Evolutionary conservation across 306 rosid genomes (phyloP).

Genomic region (Prunus mume): DNA sequence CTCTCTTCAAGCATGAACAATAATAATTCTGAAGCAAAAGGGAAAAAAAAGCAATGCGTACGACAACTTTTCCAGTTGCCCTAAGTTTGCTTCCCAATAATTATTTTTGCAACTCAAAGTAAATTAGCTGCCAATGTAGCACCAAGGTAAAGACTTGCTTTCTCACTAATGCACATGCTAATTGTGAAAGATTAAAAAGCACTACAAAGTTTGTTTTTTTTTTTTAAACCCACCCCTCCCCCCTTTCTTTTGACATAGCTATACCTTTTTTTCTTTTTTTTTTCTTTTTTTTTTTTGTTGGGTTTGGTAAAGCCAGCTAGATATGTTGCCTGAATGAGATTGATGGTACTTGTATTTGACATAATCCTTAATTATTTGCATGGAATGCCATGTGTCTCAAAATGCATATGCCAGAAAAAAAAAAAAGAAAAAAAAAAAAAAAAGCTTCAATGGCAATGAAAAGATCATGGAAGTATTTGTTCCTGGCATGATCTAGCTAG

Average conservation of each 20-base stretch:
- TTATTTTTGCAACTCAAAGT: background rate
- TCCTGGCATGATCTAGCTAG: background rate
- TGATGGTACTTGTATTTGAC: background rate
- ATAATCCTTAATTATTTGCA: background rate
- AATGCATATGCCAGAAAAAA: background rate
- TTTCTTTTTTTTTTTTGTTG: background rate
- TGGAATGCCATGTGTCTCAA: background rate
- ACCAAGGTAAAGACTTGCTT: background rate
- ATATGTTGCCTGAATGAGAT: background rate
- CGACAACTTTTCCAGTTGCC: constrained; percentile 4
- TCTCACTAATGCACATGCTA: background rate
- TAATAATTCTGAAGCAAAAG: background rate
- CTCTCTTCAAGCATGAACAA: background rate
- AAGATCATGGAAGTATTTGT: background rate
- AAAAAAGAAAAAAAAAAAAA: background rate
- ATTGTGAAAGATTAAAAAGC: background rate
- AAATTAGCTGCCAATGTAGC: background rate
- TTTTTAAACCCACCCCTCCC: background rate
- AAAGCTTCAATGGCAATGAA: background rate
- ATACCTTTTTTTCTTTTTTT: background rate
- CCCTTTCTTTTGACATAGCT: background rate
- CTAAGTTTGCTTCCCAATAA: background rate
- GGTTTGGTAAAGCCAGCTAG: background rate
- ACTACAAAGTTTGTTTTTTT: background rate
- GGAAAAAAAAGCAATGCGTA: background rate